phyloP scores from a whole-genome alignment of 1,139 yeast species.

The Keqinozyma sinolaborantium region DNA sequence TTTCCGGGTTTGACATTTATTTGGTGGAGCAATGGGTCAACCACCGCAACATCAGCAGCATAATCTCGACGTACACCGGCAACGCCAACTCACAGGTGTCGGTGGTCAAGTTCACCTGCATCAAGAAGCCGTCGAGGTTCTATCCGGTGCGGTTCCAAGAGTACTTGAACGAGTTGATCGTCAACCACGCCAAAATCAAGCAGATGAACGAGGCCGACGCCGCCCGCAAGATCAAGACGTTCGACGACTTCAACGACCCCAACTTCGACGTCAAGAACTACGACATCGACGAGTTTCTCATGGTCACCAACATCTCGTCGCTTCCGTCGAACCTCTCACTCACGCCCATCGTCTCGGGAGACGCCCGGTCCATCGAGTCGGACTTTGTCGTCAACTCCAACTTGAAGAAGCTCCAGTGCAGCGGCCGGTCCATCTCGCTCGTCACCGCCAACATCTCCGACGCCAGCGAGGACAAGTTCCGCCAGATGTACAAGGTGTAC shows the following conservation, averaged over 20 bases:
- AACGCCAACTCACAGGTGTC: slow-evolving; percentile 58
- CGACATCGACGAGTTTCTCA: slow-evolving; percentile 41
- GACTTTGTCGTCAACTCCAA: slow-evolving; percentile 71
- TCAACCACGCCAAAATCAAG: slow-evolving; percentile 51
- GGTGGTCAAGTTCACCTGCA: slow-evolving; percentile 56
- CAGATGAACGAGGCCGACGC: slow-evolving; percentile 30
- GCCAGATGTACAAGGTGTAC: slow-evolving; percentile 63
- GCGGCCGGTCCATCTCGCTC: slow-evolving; percentile 77
- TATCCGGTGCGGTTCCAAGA: slow-evolving; percentile 62
- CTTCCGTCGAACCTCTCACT: slow-evolving; percentile 74
- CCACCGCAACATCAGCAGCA: slow-evolving; percentile 60
- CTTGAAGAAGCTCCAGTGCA: slow-evolving; percentile 73
- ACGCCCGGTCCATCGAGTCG: slow-evolving; percentile 48
- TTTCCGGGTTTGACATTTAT: slow-evolving; percentile 80
- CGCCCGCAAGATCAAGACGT: slow-evolving; percentile 5
- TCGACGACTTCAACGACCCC: not conserved
- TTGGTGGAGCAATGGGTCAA: slow-evolving; percentile 94
- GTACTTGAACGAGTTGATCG: slow-evolving; percentile 63
- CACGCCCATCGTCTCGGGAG: slow-evolving; percentile 67
- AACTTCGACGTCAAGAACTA: not conserved
- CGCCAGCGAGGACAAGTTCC: slow-evolving; percentile 79
- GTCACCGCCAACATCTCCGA: slow-evolving; percentile 63
- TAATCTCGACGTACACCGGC: slow-evolving; percentile 84
- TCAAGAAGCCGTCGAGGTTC: slow-evolving; percentile 49
- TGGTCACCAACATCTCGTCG: slow-evolving; percentile 77